phyloP scores from a whole-genome alignment of 495 filamentous ascomycete genomes.

The Neurospora sp. region DNA sequence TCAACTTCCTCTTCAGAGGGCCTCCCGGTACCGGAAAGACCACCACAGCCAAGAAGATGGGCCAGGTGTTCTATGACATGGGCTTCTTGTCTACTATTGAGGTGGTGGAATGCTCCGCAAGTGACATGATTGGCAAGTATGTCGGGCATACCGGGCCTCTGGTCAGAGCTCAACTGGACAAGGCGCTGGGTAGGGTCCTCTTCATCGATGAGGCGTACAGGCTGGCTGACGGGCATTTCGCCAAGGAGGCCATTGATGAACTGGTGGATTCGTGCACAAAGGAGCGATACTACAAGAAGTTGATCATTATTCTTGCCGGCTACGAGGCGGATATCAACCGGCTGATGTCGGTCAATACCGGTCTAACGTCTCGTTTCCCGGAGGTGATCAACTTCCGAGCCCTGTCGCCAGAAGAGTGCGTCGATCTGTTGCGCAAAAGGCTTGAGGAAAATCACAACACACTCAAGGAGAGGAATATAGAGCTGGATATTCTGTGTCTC shows the following conservation, averaged over 20 bases:
- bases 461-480: slow-evolving; percentile 7
- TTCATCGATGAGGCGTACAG: slow-evolving; percentile 64
- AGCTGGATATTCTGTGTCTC: slow-evolving; percentile 31
- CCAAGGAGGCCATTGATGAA: slow-evolving; percentile 64
- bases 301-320: slow-evolving; percentile 68
- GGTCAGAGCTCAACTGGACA: slow-evolving; percentile 43
- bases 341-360: slow-evolving; percentile 52
- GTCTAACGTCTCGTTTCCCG: slow-evolving; percentile 51
- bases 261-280: slow-evolving; percentile 61
- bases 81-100: slow-evolving; percentile 45
- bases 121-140: slow-evolving; percentile 51
- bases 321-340: slow-evolving; percentile 62
- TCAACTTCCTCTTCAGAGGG: slow-evolving; percentile 35
- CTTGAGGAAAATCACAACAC: slow-evolving; percentile 12
- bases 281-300: slow-evolving; percentile 46
- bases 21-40: slow-evolving; percentile 62
- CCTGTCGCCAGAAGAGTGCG: slow-evolving; percentile 34
- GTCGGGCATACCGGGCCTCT: slow-evolving; percentile 59
- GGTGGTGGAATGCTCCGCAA: slow-evolving; percentile 50
- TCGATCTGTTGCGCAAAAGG: slow-evolving; percentile 27
- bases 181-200: slow-evolving; percentile 50
- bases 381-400: slow-evolving; percentile 43
- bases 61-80: slow-evolving; percentile 64
- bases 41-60: slow-evolving; percentile 60
- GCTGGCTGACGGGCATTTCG: slow-evolving; percentile 47